Evolutionary conservation across 2,329 filamentous ascomycete species (phyloP).

Genomic region (Pseudohalonectria lignicola): DNA sequence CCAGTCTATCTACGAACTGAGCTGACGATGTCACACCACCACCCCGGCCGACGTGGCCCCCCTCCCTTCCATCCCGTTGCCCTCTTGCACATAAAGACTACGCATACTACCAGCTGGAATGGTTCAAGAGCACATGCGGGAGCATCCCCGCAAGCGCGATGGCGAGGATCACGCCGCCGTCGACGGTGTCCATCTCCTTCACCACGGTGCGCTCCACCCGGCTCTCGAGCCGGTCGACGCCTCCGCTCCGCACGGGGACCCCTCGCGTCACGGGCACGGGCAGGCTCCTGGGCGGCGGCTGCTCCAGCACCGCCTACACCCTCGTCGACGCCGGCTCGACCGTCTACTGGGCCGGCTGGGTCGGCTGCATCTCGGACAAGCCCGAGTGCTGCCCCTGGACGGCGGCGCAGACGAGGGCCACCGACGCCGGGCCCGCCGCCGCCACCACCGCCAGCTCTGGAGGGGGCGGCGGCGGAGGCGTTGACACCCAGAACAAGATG

Average conservation of each 20-base stretch:
- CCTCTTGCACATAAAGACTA: too few species aligned
- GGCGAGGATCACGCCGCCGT: conserved; percentile 9
- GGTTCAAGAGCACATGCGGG: conserved; percentile 9
- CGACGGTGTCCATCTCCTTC: not conserved
- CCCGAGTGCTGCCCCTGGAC: conserved; percentile 17
- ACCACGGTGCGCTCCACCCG: not conserved
- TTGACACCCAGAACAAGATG: conserved; percentile 4
- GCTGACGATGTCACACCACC: too few species aligned
- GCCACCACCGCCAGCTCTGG: conserved; percentile 1
- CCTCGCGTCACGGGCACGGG: conserved; percentile 12
- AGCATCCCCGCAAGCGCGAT: conserved; percentile 7
- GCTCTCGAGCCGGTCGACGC: not conserved
- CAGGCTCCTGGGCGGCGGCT: conserved; percentile 11
- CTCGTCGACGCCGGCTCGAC: conserved; percentile 14
- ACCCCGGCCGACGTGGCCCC: too few species aligned
- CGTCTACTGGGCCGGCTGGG: conserved; percentile 13
- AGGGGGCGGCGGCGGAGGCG: not conserved
- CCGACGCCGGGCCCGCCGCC: conserved; percentile 5
- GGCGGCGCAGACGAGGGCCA: conserved; percentile 6
- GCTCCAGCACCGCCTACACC: conserved; percentile 13
- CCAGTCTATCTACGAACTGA: too few species aligned
- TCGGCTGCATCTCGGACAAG: conserved; percentile 13
- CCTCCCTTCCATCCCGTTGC: not conserved
- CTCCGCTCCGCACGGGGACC: conserved; percentile 3
- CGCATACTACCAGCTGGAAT: conserved; percentile 8